Evolutionary conservation across 805 yeast species (phyloP), one percentile per base, ranked within the genome.

Genomic region (Candida pini): DNA sequence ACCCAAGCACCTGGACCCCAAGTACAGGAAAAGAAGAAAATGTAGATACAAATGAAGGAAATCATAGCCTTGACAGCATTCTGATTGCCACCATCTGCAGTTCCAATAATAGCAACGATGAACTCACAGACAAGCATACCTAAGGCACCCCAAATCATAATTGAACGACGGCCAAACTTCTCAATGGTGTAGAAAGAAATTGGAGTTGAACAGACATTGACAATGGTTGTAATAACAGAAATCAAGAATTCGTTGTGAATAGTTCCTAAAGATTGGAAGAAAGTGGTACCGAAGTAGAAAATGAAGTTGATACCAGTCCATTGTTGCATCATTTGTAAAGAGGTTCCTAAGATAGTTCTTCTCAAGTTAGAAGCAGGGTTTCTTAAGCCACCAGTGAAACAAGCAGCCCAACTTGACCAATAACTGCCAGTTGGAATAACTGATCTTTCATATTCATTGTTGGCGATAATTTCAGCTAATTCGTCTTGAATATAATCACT

Each of bases 1-100:
- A 75, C 84, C 89, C 90, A 84, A 26, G 75, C 77, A 41, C 73
- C 76, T 26, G 92, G 88, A 56, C 90, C 90, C 90, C 92, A 85
- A 17, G 90, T 73, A 4, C 85, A 69, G 7, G 92, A 94, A 63
- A 82, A 81, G 56, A 79, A 78, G 36, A 80, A 77, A 46, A 85
- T 79, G 54, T 81, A 85, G 26, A 69, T 55, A 54, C 79, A 74
- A 37, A 72, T 64, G 50, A 74, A 68, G 8, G 63, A 38, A 41
- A 61, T 52, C 60, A 60, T 54, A 14, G 62, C 63, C 28, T 40
- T 43, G 36, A 53, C 60, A 18, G 63, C 55, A 14, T 42, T 39
- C 2, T 34, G 36, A 42, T 53, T 51, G 13, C 44, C 34, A 21
- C 53, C 56, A 35, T 56, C 59, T 22, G 47, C 44, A 26, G 51